A percentile compares a stretch with the other conserved stretches of the same genome.
Evolutionary conservation across 805 yeast species (phyloP).

Genomic region (Barnettozyma siamensis): DNA sequence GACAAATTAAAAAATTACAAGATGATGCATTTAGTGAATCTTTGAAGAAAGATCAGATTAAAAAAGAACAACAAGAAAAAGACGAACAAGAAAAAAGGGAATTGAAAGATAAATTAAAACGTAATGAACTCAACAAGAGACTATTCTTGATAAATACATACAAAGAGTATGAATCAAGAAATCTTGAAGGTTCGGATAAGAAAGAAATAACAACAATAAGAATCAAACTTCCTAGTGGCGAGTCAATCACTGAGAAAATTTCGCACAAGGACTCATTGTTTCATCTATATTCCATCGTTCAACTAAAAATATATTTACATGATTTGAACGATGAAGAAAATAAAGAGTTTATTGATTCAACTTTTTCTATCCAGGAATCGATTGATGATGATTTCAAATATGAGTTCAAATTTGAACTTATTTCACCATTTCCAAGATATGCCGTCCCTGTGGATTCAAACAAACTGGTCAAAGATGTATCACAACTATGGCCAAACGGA

Average conservation of each 20-base stretch:
- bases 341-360: constrained; percentile 1
- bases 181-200: constrained; percentile 17
- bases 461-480: constrained; percentile 32
- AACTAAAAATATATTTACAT: constrained; percentile 30
- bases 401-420: constrained; percentile 47
- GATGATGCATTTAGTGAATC: constrained; percentile 63
- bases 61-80: constrained; percentile 39
- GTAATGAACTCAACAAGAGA: constrained; percentile 7
- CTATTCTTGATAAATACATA: constrained; percentile 7
- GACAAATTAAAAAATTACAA: constrained; percentile 57
- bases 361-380: not conserved
- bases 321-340: constrained; percentile 9
- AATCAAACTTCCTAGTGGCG: constrained; percentile 50
- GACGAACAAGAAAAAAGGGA: constrained; percentile 20
- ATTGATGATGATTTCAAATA: constrained; percentile 30
- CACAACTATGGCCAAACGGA: constrained; percentile 66
- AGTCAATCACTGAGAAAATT: constrained; percentile 41
- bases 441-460: constrained; percentile 33
- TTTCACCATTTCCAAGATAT: constrained; percentile 58
- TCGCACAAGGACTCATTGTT: constrained; percentile 31
- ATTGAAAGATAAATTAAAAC: constrained; percentile 4
- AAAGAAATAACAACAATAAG: constrained; percentile 40
- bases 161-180: constrained; percentile 1
- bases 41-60: constrained; percentile 47
- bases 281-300: constrained; percentile 48